Conservation (phyloP, 768 basidiomycete species). For the Tylopilus subfusipes region DNA sequence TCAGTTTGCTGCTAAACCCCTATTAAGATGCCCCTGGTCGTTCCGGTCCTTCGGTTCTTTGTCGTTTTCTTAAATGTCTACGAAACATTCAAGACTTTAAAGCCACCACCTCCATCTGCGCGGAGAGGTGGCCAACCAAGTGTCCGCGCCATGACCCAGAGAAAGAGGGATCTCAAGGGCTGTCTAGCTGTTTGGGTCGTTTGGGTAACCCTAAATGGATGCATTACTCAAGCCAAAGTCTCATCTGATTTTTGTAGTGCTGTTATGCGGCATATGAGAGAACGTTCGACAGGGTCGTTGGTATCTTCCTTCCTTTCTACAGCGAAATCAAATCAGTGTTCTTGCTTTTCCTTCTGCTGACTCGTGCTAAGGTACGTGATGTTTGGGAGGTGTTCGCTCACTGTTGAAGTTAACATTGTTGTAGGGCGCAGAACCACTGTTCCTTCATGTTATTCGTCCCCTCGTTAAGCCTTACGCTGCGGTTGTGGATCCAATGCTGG, state of each 20-base stretch:
- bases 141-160: conserved; percentile 61
- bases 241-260: conserved; percentile 41
- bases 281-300: conserved; percentile 58
- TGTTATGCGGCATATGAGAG: conserved; percentile 69
- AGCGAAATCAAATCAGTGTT: conserved; percentile 73
- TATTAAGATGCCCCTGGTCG: conserved; percentile 59
- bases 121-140: conserved; percentile 57
- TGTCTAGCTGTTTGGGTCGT: conserved; percentile 81
- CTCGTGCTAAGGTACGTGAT: conserved; percentile 64
- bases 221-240: conserved; percentile 5
- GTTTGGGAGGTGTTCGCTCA: neutral
- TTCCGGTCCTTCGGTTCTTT: conserved; percentile 60
- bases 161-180: conserved; percentile 85
- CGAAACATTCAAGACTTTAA: conserved; percentile 81
- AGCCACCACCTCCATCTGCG: conserved; percentile 53
- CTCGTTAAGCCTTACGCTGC: conserved; percentile 69
- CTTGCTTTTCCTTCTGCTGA: conserved; percentile 70
- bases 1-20: conserved; percentile 4
- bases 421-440: conserved; percentile 85
- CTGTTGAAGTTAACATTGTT: conserved; percentile 9
- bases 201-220: conserved; percentile 53
- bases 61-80: conserved; percentile 79
- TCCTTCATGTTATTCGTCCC: conserved; percentile 76
- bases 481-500: conserved; percentile 62
- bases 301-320: conserved; percentile 79